A percentile compares a stretch with the other conserved stretches of the same genome.
phyloP scores from a whole-genome alignment of 108 stramenopile genomes.

The Conticribra weissflogii region DNA sequence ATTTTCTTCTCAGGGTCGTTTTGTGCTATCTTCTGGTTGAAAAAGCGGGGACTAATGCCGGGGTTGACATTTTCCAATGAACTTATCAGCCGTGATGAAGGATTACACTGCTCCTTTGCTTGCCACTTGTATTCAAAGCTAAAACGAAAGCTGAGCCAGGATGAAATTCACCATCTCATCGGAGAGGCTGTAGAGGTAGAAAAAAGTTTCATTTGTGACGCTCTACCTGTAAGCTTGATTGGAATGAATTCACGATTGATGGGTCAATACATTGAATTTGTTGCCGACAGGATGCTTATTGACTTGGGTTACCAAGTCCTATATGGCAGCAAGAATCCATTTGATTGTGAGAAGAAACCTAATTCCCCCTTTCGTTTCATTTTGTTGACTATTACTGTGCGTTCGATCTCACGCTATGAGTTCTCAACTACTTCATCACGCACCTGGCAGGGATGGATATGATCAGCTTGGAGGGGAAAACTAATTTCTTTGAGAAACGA shows the following conservation, averaged over 20 bases:
- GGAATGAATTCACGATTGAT: slow-evolving; percentile 92
- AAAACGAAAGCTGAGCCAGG: slow-evolving; percentile 74
- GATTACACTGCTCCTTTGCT: slow-evolving; percentile 96
- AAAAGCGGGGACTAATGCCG: slow-evolving; percentile 92
- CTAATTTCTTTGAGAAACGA: slow-evolving; percentile 99
- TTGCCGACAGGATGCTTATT: slow-evolving; percentile 82
- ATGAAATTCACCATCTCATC: slow-evolving; percentile 84
- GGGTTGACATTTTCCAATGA: slow-evolving; percentile 93
- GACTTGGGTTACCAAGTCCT: slow-evolving; percentile 80
- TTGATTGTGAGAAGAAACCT: slow-evolving; percentile 82
- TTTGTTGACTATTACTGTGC: no score
- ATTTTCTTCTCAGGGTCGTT: slow-evolving; percentile 94
- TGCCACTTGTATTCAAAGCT: slow-evolving; percentile 96
- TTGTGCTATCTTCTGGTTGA: slow-evolving; percentile 92
- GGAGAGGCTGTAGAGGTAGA: slow-evolving; percentile 88
- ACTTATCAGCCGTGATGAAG: slow-evolving; percentile 92
- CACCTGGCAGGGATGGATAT: slow-evolving; percentile 85
- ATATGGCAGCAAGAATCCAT: slow-evolving; percentile 88
- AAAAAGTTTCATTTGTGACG: slow-evolving; percentile 91
- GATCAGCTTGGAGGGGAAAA: slow-evolving; percentile 95
- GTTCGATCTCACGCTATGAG: no score
- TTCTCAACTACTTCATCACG: no score
- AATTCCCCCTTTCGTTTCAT: no score
- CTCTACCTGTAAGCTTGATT: slow-evolving; percentile 89
- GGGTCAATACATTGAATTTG: slow-evolving; percentile 93